Percentiles rank a stretch among this genome's conserved stretches.
phyloP scores from a whole-genome alignment of 2,329 filamentous ascomycete genomes.

The Scytalidium lignicola region DNA sequence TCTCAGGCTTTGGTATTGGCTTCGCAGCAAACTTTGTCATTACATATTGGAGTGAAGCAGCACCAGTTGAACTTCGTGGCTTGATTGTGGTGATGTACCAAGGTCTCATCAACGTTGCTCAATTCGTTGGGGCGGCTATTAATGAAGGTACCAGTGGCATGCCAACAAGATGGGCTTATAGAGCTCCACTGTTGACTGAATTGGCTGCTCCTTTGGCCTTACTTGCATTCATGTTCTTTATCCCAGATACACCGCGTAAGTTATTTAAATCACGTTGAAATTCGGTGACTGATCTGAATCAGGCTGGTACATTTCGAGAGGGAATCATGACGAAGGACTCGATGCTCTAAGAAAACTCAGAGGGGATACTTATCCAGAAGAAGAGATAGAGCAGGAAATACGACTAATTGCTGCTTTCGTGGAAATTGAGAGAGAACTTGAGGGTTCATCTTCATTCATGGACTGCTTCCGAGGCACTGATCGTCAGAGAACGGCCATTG shows the following conservation, averaged over 20 bases:
- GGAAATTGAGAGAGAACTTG: background rate
- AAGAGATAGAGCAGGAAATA: background rate
- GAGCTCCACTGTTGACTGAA: background rate
- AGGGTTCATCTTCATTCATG: background rate
- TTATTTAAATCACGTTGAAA: no score
- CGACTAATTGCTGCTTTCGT: background rate
- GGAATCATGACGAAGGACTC: background rate
- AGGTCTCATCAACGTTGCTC: background rate
- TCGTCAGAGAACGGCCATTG: background rate
- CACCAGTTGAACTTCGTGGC: background rate
- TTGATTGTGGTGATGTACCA: background rate
- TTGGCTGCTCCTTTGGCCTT: background rate
- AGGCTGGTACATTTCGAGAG: background rate
- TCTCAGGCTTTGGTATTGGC: background rate
- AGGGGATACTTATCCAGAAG: background rate
- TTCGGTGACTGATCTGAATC: no score
- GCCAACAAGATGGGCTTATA: background rate
- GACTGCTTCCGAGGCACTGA: background rate
- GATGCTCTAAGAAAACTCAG: background rate
- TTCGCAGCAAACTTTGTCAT: background rate
- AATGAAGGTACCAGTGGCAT: background rate
- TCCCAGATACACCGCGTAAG: background rate
- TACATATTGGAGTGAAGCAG: background rate
- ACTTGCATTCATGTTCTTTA: background rate
- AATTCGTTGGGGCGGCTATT: background rate